These are phyloP conservation scores for Salmacisia buchloeana DNA, from an alignment of 1,284 basidiomycete genomes.

Conservation along the genomic window DNA sequence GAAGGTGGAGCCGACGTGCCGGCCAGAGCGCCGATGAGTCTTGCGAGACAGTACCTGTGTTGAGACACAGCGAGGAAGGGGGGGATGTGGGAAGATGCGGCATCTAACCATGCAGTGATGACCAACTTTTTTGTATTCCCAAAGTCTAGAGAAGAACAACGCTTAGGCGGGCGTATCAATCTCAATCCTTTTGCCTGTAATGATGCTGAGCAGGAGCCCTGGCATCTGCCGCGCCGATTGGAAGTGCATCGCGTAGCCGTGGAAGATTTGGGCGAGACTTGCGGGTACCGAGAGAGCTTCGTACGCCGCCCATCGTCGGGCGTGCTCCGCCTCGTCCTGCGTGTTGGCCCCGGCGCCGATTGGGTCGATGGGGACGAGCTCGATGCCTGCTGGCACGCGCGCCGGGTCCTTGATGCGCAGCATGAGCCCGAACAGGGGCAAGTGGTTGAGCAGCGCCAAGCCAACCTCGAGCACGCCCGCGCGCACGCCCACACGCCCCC, in stretches of 20 bases:
- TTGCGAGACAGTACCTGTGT: too few species aligned
- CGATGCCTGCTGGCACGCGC: conserved; percentile 66
- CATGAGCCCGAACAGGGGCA: conserved; percentile 83
- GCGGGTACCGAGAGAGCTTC: not conserved
- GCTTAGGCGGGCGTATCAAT: too few species aligned
- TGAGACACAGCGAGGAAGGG: too few species aligned
- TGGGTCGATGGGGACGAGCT: not conserved
- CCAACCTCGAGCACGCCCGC: conserved; percentile 50
- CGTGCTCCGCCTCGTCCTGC: not conserved
- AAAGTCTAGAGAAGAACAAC: too few species aligned
- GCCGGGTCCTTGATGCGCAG: conserved; percentile 77
- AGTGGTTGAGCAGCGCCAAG: conserved; percentile 76
- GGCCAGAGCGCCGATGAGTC: too few species aligned
- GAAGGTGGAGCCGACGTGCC: too few species aligned
- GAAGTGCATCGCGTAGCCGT: not conserved
- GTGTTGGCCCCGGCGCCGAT: not conserved
- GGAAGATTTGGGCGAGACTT: not conserved
- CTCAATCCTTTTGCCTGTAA: too few species aligned
- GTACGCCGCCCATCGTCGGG: not conserved
- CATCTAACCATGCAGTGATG: too few species aligned
- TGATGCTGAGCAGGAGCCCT: not conserved
- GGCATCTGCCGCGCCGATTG: not conserved
- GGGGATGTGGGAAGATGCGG: too few species aligned
- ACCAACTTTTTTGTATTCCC: too few species aligned
- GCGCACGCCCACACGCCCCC: conserved; percentile 16